These are phyloP conservation scores for Colletotrichum sp. DNA, from an alignment of 2,329 filamentous ascomycete species.

Conservation along the genomic window DNA sequence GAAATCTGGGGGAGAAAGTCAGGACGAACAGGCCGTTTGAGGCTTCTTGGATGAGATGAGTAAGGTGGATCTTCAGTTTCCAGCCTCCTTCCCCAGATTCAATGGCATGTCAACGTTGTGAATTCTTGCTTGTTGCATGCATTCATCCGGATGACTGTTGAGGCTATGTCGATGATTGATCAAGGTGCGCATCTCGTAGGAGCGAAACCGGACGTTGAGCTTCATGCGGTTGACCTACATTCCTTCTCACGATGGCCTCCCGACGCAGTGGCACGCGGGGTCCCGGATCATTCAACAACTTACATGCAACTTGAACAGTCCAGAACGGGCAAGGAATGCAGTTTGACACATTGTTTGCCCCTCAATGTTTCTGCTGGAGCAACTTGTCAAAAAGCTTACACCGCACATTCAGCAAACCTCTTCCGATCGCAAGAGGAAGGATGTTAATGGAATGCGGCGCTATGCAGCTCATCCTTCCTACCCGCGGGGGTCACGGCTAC, in stretches of 20 bases:
- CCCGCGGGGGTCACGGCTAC: not conserved
- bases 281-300: slow-evolving; percentile 2
- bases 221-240: not conserved
- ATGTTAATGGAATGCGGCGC: not conserved
- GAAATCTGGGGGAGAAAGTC: not conserved
- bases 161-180: not conserved
- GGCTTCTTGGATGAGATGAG: not conserved
- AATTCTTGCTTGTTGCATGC: not conserved
- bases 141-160: not conserved
- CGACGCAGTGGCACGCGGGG: not conserved
- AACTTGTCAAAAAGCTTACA: not conserved
- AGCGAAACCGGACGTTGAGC: slow-evolving; percentile 10
- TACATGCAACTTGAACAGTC: not conserved
- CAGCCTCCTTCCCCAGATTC: not conserved
- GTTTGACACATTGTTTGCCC: not conserved
- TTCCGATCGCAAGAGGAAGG: not conserved
- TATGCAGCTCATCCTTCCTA: not conserved
- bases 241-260: not conserved
- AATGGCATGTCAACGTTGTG: not conserved
- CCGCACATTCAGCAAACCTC: not conserved
- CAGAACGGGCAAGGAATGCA: slow-evolving; percentile 9
- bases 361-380: not conserved
- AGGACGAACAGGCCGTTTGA: not conserved
- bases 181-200: not conserved
- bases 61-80: not conserved